Base-by-base conservation (phyloP, 306 rosid genomes). In the Quercus gilva region DNA sequence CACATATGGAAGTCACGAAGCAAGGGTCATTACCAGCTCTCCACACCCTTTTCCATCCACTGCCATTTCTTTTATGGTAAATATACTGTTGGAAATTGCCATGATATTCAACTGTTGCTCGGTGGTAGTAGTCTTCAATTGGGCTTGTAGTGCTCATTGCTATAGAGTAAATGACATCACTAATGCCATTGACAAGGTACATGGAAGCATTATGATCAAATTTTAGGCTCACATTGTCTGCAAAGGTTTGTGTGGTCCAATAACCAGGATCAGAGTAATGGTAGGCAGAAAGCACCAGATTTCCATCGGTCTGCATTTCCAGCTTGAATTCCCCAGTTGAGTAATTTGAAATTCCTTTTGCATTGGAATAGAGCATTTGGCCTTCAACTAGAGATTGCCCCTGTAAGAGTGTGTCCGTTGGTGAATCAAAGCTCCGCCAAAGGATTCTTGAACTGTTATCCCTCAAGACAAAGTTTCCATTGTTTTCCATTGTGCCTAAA, bases 41-140 rank as follows among this genome's bases (percentile, higher is more conserved):
- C 85, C 88, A 85, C 41, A 85, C 63, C 78, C 76, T 81, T 15
- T 6, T 64, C 88, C 85, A 81, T 45, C 29, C 37, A 10, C 56
- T 63, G 13, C 78, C 76, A 55, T 85, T 85, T 57, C 76, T 85
- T 35, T 70, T 71, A 57, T 74, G 80, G 57, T 85, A 85, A 31
- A 76, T 71, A 78, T 43, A 81, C 35, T 74, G 88, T 35, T 74
- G 78, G 53, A 85, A 85, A 33, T 78, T 81, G 0, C 88, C 85
- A 74, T 81, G 35, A 37, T 85, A 85, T 19, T 78, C 80, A 10
- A 81, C 64, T 0, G 83, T 81, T 43, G 83, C 83, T 13, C 80
- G 78, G 67, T 76, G 83, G 45, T 81, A 85, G 57, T 78, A 85
- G 49, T 81, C 88, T 18, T 74, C n/a, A 3, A 65, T 74, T 8